phyloP scores from a whole-genome alignment of 768 basidiomycete genomes.

The Lentinula aciculospora region DNA sequence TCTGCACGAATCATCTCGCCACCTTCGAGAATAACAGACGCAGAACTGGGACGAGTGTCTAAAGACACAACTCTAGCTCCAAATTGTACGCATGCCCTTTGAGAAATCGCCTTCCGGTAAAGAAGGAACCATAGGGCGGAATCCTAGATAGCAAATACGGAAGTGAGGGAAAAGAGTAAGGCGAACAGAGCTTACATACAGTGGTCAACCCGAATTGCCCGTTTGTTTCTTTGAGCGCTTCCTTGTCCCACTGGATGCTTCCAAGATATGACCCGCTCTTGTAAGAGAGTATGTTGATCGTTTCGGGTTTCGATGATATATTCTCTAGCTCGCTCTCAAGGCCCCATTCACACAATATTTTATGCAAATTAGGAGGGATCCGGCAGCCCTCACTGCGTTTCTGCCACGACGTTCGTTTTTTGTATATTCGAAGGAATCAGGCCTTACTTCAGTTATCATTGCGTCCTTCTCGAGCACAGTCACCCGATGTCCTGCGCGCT shows the following conservation, averaged over 20 bases:
- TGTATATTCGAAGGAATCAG: not conserved
- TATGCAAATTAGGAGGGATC: constrained; percentile 47
- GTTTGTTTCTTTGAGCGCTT: constrained; percentile 39
- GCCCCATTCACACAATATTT: constrained; percentile 54
- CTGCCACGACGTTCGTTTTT: too few relatives aligned
- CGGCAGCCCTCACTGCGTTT: constrained; percentile 17
- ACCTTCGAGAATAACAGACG: constrained; percentile 27
- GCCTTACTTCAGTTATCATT: not conserved
- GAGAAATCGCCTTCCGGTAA: constrained; percentile 35
- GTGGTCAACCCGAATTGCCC: constrained; percentile 31
- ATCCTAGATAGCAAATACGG: constrained; percentile 28
- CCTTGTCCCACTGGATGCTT: constrained; percentile 44
- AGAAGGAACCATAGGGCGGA: constrained; percentile 46
- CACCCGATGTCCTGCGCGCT: constrained; percentile 50
- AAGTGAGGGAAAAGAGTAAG: not conserved
- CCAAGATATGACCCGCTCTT: constrained; percentile 46
- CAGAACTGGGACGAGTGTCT: constrained; percentile 16
- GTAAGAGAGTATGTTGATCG: constrained; percentile 16
- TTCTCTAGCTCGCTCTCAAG: constrained; percentile 21
- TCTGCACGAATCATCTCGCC: constrained; percentile 41
- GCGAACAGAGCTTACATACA: constrained; percentile 29
- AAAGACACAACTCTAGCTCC: constrained; percentile 24
- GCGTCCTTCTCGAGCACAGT: constrained; percentile 40
- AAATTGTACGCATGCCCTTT: constrained; percentile 38
- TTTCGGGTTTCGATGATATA: constrained; percentile 19